phyloP scores from a whole-genome alignment of 1,284 basidiomycete genomes.

The Meripilus lineatus region DNA sequence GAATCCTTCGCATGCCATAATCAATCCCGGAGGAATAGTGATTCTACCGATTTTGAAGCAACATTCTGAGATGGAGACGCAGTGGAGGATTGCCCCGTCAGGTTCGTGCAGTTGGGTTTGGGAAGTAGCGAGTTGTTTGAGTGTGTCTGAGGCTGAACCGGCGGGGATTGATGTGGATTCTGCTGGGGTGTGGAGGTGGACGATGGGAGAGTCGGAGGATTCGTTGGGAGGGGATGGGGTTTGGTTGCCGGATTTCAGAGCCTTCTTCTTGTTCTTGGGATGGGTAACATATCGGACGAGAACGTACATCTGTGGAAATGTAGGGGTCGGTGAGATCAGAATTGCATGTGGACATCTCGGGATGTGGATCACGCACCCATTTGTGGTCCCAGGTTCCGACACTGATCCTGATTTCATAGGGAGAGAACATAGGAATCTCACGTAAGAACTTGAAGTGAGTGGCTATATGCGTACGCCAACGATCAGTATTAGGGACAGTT shows the following conservation, averaged over 20 bases:
- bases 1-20: slow-evolving; percentile 53
- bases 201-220: slow-evolving; percentile 14
- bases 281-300: slow-evolving; percentile 65
- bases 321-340: not conserved
- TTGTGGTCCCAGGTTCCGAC: slow-evolving; percentile 79
- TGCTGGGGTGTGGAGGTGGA: slow-evolving; percentile 24
- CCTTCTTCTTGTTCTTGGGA: slow-evolving; percentile 29
- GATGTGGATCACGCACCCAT: slow-evolving; percentile 54
- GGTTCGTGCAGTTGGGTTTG: slow-evolving; percentile 33
- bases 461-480: slow-evolving; percentile 31
- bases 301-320: slow-evolving; percentile 49
- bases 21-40: slow-evolving; percentile 67
- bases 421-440: slow-evolving; percentile 72
- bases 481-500: not conserved
- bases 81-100: slow-evolving; percentile 62
- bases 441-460: slow-evolving; percentile 73
- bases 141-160: slow-evolving; percentile 13
- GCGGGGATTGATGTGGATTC: slow-evolving; percentile 15
- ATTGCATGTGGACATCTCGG: not conserved
- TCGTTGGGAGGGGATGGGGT: slow-evolving; percentile 17
- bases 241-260: not conserved
- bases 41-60: slow-evolving; percentile 76
- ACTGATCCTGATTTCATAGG: slow-evolving; percentile 66
- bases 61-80: slow-evolving; percentile 60
- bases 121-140: slow-evolving; percentile 9